phyloP scores from a whole-genome alignment of 805 yeast genomes.

The Wickerhamomyces canadensis region DNA sequence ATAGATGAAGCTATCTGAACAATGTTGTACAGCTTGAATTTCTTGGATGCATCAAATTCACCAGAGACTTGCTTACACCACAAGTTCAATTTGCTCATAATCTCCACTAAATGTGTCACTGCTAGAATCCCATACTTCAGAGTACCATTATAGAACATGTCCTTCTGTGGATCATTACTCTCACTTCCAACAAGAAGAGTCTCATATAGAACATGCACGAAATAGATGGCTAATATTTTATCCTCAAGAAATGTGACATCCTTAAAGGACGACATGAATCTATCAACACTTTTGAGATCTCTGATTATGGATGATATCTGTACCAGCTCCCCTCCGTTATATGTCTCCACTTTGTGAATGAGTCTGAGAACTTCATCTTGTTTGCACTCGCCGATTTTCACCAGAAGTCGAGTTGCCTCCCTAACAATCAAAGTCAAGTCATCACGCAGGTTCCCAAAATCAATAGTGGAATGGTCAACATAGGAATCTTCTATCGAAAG shows the following conservation, averaged over 20 bases:
- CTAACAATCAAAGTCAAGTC: conserved; percentile 10
- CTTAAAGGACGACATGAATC: conserved; percentile 2
- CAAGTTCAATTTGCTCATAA: conserved; percentile 12
- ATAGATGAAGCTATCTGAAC: conserved; percentile 13
- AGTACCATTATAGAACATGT: conserved; percentile 10
- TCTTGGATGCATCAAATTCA: conserved; percentile 3
- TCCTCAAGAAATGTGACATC: conserved; percentile 4
- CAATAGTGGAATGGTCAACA: conserved; percentile 2
- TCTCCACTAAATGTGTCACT: conserved; percentile 18
- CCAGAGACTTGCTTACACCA: conserved; percentile 3
- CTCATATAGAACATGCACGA: conserved; percentile 16
- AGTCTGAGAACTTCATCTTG: conserved; percentile 10
- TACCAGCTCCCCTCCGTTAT: conserved; percentile 8
- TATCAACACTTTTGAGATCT: conserved; percentile 3
- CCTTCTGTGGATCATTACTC: conserved; percentile 7
- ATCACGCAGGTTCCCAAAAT: neutral
- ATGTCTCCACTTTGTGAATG: conserved; percentile 13
- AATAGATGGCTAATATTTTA: conserved; percentile 7
- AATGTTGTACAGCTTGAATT: conserved; percentile 8
- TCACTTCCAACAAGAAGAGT: conserved; percentile 10
- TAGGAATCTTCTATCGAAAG: conserved; percentile 15
- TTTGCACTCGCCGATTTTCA: conserved; percentile 5
- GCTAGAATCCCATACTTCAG: conserved; percentile 19
- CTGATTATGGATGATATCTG: conserved; percentile 9
- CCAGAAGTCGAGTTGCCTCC: conserved; percentile 6